Conservation (phyloP, 345 rosid species). For the Hibiscus mutabilis region DNA sequence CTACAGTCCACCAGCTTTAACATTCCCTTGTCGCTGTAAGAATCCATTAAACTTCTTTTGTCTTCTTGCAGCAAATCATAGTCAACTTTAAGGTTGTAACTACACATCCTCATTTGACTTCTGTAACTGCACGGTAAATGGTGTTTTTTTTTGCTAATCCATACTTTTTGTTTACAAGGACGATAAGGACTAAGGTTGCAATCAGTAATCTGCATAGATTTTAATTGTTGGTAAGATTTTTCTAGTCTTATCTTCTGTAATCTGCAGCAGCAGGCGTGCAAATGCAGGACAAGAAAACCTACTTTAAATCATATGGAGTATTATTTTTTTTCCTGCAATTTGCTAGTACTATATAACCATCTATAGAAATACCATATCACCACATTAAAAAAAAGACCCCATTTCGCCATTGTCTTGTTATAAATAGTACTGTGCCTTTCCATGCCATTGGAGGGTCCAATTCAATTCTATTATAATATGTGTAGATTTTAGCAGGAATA, state of each 20-base stretch:
- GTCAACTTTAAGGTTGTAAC: conserved; percentile 4
- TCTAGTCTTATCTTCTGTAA: conserved; percentile 3
- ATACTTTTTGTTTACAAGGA: no score
- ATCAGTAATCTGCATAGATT: neutral
- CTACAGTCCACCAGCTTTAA: conserved; percentile 2
- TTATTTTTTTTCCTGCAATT: conserved; percentile 7
- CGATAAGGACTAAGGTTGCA: neutral
- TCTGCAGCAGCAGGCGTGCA: conserved; percentile 14
- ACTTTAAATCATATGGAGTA: neutral
- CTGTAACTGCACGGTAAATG: neutral
- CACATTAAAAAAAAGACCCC: neutral
- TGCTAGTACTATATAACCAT: neutral
- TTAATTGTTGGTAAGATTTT: neutral
- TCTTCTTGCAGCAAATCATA: neutral
- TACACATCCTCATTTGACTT: neutral
- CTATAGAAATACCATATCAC: conserved; percentile 6
- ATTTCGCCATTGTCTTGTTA: neutral
- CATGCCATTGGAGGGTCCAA: conserved; percentile 22
- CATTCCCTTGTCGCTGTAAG: conserved; percentile 5
- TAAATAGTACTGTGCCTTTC: conserved; percentile 10
- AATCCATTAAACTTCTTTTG: neutral
- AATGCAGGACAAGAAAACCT: conserved; percentile 7
- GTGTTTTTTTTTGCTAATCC: no score
- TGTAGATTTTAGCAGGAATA: conserved; percentile 8
- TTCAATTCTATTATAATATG: neutral